Percentiles rank a stretch among this genome's conserved stretches.
Conservation (phyloP, 2,329 filamentous ascomycete genomes). For the Didymella lethalis region DNA sequence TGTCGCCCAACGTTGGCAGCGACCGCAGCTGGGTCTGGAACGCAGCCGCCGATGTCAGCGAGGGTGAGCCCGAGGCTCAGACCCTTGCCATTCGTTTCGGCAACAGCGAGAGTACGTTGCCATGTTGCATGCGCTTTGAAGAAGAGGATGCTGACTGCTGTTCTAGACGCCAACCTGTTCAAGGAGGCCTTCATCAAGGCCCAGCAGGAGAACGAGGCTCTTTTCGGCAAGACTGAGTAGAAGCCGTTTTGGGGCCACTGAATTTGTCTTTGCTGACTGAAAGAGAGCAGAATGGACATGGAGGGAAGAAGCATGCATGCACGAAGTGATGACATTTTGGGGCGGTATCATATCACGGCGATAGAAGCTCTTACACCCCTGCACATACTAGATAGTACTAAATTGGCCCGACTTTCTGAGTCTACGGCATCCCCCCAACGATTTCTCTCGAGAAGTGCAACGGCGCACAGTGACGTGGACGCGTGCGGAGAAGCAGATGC, state of each 20-base stretch:
- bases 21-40: conserved; percentile 99
- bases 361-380: conserved; percentile 42
- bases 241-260: conserved; percentile 3
- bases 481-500: neutral
- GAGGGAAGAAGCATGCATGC: conserved; percentile 29
- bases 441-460: neutral
- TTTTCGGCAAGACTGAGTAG: conserved; percentile 68
- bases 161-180: conserved; percentile 91
- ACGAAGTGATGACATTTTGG: conserved; percentile 42
- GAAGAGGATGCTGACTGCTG: conserved; percentile 2
- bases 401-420: conserved; percentile 36
- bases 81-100: conserved; percentile 97
- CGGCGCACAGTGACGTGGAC: conserved; percentile 4
- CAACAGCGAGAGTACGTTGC: conserved; percentile 85
- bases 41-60: conserved; percentile 94
- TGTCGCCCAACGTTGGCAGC: conserved; percentile 95
- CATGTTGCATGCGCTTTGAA: neutral
- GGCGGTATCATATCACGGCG: conserved; percentile 40
- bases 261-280: neutral
- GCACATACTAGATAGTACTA: conserved; percentile 50
- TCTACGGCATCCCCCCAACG: conserved; percentile 30
- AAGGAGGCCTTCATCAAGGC: conserved; percentile 98
- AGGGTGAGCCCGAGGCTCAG: conserved; percentile 95
- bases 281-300: conserved; percentile 14
- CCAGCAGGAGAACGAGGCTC: conserved; percentile 91